A percentile compares a stretch with the other conserved stretches of the same genome.
phyloP scores from a whole-genome alignment of 2,329 filamentous ascomycete genomes.

The Ceratocystis huliohia region DNA sequence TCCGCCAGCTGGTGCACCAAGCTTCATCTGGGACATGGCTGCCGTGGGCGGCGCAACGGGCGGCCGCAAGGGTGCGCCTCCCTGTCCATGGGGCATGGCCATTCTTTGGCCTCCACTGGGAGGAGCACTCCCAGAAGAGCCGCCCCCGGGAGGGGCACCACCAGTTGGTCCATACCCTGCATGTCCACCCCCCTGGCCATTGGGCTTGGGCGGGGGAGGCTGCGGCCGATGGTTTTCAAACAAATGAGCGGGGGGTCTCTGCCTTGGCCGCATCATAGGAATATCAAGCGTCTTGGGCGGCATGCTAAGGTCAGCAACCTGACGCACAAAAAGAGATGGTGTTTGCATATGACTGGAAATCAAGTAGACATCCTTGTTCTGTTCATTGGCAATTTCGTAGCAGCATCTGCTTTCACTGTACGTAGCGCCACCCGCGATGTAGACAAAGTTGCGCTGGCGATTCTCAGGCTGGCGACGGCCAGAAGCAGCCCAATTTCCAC shows the following conservation, averaged over 20 bases:
- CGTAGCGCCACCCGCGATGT: conserved; percentile 89
- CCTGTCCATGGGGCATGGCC: conserved; percentile 4
- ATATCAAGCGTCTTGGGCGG: conserved; percentile 67
- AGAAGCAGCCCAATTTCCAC: conserved; percentile 88
- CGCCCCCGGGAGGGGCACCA: neutral
- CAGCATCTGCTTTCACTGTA: conserved; percentile 82
- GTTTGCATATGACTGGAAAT: conserved; percentile 87
- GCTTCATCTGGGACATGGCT: conserved; percentile 19
- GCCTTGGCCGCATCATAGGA: conserved; percentile 65
- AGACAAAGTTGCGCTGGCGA: conserved; percentile 79
- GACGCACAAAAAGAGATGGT: conserved; percentile 67
- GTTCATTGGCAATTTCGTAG: conserved; percentile 67
- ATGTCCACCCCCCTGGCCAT: conserved; percentile 7
- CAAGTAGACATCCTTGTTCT: conserved; percentile 72
- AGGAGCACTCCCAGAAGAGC: neutral
- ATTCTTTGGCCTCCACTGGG: neutral
- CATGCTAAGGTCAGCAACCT: conserved; percentile 65
- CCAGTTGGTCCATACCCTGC: conserved; percentile 9
- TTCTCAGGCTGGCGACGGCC: conserved; percentile 63
- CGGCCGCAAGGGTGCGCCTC: conserved; percentile 12
- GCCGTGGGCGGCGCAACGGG: conserved; percentile 14
- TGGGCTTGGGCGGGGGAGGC: conserved; percentile 14
- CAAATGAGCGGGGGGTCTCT: conserved; percentile 72
- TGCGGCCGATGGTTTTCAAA: conserved; percentile 47
- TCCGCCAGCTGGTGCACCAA: conserved; percentile 7